Evolutionary conservation across 345 rosid species (phyloP), one percentile per base, ranked within the genome.

Genomic region (Excoecaria agallocha): DNA sequence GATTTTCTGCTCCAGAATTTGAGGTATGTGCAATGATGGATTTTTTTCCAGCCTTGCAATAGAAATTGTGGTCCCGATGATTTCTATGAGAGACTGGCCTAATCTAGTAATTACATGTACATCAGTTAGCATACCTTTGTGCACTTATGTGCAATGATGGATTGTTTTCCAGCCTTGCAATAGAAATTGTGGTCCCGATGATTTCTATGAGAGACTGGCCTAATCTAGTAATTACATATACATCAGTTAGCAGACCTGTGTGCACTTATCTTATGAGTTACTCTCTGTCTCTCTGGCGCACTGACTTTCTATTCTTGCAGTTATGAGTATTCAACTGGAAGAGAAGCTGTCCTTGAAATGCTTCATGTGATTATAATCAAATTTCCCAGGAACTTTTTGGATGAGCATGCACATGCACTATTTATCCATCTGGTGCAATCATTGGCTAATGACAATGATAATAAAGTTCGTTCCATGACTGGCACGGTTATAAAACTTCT

Each of bases 281-380:
- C 9, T 62, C 43, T 37, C 66, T 62, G 17, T 65, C 19, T 16
- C 6, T 13, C 15, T 51, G 8, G 51, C 46, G 13, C 70, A 52
- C 43, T 79, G 46, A 61, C 10, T 69, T 64, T 25, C 39, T 75
- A 10, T 59, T 73, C 66, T 71, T 82, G 78, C 86, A 94, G 98
- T 79, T 95, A 91, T 70, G 89, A 88, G 78, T 87, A 88, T 89
- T 68, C 92, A 76, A 84, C 87, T 77, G 99, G 99, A 79, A 90
- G 98, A 85, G 86, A 87, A 78, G 91, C 98, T 63, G 98, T 91
- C 45, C 93, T 95, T 76, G 94, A 88, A 82, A 91, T 89, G 96
- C 93, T 95, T 37, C 84, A 84, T 60, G 86, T 88, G 13, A 88
- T 95, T 17, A 82, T 93, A 68, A 77, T 73, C 65, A 90, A 95